Base-by-base conservation (phyloP, 371 early-diverging fungal species). In the Mortierella sp. region DNA sequence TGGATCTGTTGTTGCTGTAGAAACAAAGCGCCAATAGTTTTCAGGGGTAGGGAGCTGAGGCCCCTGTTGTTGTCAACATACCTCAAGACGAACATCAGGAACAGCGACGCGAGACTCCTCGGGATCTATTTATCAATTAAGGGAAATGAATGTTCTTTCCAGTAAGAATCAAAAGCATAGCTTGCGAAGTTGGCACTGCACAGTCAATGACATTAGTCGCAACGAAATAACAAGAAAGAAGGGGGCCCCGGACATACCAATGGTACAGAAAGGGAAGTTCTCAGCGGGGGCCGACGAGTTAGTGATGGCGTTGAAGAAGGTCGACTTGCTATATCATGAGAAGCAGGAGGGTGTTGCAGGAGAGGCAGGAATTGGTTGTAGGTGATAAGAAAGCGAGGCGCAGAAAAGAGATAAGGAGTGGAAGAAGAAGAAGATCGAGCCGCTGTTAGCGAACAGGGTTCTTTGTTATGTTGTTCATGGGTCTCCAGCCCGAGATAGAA, bases 241-340 rank as follows among this genome's bases (percentile, higher is more conserved):
- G 2, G 51, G 38, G 10, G 35, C 12, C 51, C 11, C 21, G 27
- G 21, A 21, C 72, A 70, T 89, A 90, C 91, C 91, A 78, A 93
- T 93, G 46, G 94, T 94, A 87, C 93, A 93, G 90, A 94, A 94
- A 71, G 94, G 94, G 80, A 93, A 94, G 89, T 95, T 95, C 85
- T 93, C 96, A 46, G 96, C 95, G 68, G 97, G 95, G 0, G 95
- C 97, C 54, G 94, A 91, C 58, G 91, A 91, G 84, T 92, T 92
- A 35, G 99, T 99, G 75, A 99, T 87, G 71, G 92, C 91, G 89
- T 98, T 99, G 91, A 98, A 98, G 71, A 98, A 91, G 44, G 97
- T 94, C 11, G 95, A 95, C 88, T 99, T 98, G 76, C 96, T 91
- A 83, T 44, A 68, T n/a, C 18, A 11, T 38, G 21, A 16, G 2